Percentiles rank a stretch among this genome's conserved stretches.
Conservation (phyloP, 192 early-diverging fungal species). For the Podochytrium sp. region DNA sequence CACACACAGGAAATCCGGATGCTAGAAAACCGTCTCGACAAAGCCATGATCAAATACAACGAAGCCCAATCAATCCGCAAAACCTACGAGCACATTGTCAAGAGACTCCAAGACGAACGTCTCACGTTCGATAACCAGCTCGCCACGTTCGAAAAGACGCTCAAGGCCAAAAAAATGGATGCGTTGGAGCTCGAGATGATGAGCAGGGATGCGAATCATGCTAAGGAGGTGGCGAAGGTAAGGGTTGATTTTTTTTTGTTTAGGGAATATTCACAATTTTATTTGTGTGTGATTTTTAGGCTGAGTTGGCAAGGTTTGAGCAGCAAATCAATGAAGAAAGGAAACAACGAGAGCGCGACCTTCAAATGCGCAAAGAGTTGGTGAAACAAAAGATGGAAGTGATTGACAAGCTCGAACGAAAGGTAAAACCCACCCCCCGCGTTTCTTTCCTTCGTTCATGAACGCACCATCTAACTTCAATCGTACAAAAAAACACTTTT, state of each 20-base stretch:
- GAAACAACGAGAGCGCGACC: constrained; percentile 61
- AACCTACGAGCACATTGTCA: constrained; percentile 65
- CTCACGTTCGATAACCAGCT: constrained; percentile 66
- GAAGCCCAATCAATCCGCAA: constrained; percentile 66
- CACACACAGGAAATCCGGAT: constrained; percentile 56
- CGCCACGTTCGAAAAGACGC: constrained; percentile 61
- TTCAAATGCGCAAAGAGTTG: constrained; percentile 54
- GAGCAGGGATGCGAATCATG: constrained; percentile 65
- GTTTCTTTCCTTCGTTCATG: background rate
- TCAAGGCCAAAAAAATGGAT: constrained; percentile 61
- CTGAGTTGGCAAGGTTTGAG: constrained; percentile 60
- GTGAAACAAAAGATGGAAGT: constrained; percentile 66
- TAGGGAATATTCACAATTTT: constrained; percentile 29
- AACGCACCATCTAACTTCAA: constrained; percentile 2
- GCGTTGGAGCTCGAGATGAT: constrained; percentile 62
- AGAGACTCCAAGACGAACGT: constrained; percentile 63
- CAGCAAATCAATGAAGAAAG: constrained; percentile 67
- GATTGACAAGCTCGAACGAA: constrained; percentile 57
- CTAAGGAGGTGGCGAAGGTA: constrained; percentile 64
- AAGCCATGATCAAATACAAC: constrained; percentile 69
- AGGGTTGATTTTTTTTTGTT: background rate
- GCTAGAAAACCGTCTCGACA: constrained; percentile 65
- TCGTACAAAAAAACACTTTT: background rate
- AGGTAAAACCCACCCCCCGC: constrained; percentile 36
- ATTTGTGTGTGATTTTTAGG: constrained; percentile 27